These are phyloP conservation scores for Rhodotorula glutinis DNA, from an alignment of 1,284 basidiomycete species.

Conservation along the genomic window DNA sequence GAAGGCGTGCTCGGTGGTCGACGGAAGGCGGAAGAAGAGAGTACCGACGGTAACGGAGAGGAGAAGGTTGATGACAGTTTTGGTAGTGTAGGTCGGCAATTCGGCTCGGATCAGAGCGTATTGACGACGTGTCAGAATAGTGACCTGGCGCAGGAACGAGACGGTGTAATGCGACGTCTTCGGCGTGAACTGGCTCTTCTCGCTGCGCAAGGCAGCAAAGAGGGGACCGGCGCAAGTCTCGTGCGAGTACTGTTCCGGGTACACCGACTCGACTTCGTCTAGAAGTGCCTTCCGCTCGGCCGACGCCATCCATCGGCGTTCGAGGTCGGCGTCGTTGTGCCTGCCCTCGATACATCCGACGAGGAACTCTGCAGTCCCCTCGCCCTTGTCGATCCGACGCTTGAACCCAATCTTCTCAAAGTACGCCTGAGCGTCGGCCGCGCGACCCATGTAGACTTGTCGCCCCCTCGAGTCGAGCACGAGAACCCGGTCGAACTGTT, in stretches of 20 bases:
- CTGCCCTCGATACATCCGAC: constrained; percentile 69
- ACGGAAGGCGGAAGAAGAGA: constrained; percentile 41
- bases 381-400: constrained; percentile 52
- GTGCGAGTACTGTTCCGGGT: constrained; percentile 61
- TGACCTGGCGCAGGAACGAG: constrained; percentile 38
- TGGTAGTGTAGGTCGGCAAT: constrained; percentile 40
- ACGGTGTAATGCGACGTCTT: constrained; percentile 38
- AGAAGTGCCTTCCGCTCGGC: constrained; percentile 55
- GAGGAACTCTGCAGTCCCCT: constrained; percentile 75
- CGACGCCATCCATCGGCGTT: constrained; percentile 62
- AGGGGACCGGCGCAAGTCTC: constrained; percentile 54
- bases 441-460: constrained; percentile 76
- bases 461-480: constrained; percentile 70
- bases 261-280: constrained; percentile 58
- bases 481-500: constrained; percentile 59
- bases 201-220: constrained; percentile 16
- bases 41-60: constrained; percentile 42
- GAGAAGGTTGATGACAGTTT: constrained; percentile 42
- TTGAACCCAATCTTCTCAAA: constrained; percentile 67
- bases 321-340: constrained; percentile 67
- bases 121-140: constrained; percentile 41
- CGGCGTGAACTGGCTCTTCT: constrained; percentile 29
- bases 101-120: constrained; percentile 43
- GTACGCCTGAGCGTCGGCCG: constrained; percentile 68
- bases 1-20: constrained; percentile 39